A percentile compares a stretch with the other conserved stretches of the same genome.
Evolutionary conservation across 495 filamentous ascomycete genomes (phyloP).

Genomic region (Tuber melanosporum): DNA sequence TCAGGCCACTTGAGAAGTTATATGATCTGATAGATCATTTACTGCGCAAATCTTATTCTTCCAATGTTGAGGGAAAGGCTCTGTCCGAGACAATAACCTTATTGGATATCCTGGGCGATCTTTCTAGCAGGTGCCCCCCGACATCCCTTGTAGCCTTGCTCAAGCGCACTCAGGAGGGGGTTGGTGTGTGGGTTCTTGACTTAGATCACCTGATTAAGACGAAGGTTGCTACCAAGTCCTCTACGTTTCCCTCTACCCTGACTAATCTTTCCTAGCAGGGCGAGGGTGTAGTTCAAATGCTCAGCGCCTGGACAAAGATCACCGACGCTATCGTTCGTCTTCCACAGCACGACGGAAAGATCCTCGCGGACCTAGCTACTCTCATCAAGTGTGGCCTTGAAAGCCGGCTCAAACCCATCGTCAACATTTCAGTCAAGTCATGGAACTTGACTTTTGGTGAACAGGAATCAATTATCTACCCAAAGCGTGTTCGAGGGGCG

Average conservation of each 20-base stretch:
- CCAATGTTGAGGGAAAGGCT: slow-evolving; percentile 24
- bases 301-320: slow-evolving; percentile 23
- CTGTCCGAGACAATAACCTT: slow-evolving; percentile 36
- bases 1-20: slow-evolving; percentile 52
- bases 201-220: slow-evolving; percentile 30
- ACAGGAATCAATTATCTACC: slow-evolving; percentile 47
- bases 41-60: slow-evolving; percentile 47
- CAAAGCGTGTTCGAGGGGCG: slow-evolving; percentile 47
- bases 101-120: slow-evolving; percentile 39
- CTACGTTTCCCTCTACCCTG: background rate
- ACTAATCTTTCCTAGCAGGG: slow-evolving; percentile 3
- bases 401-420: slow-evolving; percentile 50
- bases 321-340: slow-evolving; percentile 23
- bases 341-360: slow-evolving; percentile 42
- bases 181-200: slow-evolving; percentile 59
- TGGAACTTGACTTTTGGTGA: slow-evolving; percentile 57
- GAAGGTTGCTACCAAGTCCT: slow-evolving; percentile 17
- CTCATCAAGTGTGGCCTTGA: slow-evolving; percentile 55
- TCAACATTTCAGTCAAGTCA: slow-evolving; percentile 51
- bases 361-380: slow-evolving; percentile 48
- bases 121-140: slow-evolving; percentile 44
- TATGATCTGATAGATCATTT: slow-evolving; percentile 51
- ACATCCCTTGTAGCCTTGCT: slow-evolving; percentile 44
- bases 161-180: slow-evolving; percentile 54
- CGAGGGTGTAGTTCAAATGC: background rate